Evolutionary conservation across 2,329 filamentous ascomycete genomes (phyloP).

Genomic region (Waltergamsia citrina): DNA sequence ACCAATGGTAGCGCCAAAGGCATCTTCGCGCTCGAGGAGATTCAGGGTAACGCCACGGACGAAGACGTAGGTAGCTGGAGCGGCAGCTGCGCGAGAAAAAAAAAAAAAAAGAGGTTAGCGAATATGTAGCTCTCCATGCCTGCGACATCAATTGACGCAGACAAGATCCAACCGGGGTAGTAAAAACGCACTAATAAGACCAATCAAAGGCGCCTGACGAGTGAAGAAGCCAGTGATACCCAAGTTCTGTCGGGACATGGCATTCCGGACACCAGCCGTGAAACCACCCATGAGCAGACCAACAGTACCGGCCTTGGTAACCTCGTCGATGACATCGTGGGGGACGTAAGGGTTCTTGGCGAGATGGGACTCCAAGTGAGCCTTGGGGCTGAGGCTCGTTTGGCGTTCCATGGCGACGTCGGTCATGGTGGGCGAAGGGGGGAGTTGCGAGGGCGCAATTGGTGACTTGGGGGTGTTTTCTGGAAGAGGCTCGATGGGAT

Average conservation of each 20-base stretch:
- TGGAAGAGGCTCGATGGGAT: conserved; percentile 1
- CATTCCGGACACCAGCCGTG: conserved; percentile 75
- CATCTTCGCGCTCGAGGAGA: conserved; percentile 75
- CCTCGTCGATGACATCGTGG: conserved; percentile 63
- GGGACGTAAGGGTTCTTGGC: conserved; percentile 47
- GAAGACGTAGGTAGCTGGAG: conserved; percentile 70
- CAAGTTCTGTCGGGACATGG: conserved; percentile 72
- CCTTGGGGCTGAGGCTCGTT: conserved; percentile 15
- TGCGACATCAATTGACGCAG: too few relatives aligned
- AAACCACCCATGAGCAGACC: conserved; percentile 61
- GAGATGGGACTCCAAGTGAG: conserved; percentile 8
- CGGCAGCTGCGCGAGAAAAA: conserved; percentile 29
- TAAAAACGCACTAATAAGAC: conserved; percentile 21
- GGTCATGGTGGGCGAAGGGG: conserved; percentile 12
- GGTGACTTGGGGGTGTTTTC: conserved; percentile 9
- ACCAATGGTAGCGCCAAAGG: conserved; percentile 63
- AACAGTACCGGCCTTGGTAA: conserved; percentile 54
- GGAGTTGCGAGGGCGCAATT: conserved; percentile 12
- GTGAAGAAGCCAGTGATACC: conserved; percentile 75
- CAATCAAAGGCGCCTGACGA: conserved; percentile 66
- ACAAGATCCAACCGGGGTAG: neutral
- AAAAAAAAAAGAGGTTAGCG: conserved; percentile 19
- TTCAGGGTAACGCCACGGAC: conserved; percentile 69
- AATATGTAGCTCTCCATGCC: too few relatives aligned
- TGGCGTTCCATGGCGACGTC: conserved; percentile 24